These are phyloP conservation scores for Olyra latifolia DNA, from an alignment of 176 grass and related monocot species.

Conservation along the genomic window DNA sequence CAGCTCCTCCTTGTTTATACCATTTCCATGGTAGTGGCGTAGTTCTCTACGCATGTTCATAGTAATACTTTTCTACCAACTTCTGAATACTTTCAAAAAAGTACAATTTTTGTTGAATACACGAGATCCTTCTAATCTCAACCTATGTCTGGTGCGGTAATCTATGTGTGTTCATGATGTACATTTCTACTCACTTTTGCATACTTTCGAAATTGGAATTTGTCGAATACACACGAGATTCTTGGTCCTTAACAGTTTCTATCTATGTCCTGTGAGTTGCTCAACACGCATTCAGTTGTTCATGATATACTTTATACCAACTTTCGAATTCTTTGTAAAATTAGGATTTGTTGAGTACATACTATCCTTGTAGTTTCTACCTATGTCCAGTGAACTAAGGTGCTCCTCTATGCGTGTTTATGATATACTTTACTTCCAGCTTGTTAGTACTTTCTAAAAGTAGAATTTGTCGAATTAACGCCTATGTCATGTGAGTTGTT, in stretches of 20 bases:
- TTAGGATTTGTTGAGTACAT: neutral
- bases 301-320: neutral
- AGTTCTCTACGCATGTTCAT: neutral
- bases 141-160: neutral
- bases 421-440: conserved; percentile 22
- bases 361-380: neutral
- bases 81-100: neutral
- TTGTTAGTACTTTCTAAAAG: neutral
- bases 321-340: neutral
- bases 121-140: neutral
- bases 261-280: neutral
- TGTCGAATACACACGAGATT: neutral
- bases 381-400: neutral
- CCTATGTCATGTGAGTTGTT: neutral
- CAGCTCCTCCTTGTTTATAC: neutral
- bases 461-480: neutral
- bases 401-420: neutral
- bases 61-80: neutral
- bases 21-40: too few relatives aligned
- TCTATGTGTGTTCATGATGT: neutral
- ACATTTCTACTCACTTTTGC: conserved; percentile 13
- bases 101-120: neutral
- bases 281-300: neutral
- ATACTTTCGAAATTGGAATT: neutral
- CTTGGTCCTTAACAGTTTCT: neutral